Evolutionary conservation across 768 basidiomycete species (phyloP).

Genomic region (Leccinellum rugosiceps): DNA sequence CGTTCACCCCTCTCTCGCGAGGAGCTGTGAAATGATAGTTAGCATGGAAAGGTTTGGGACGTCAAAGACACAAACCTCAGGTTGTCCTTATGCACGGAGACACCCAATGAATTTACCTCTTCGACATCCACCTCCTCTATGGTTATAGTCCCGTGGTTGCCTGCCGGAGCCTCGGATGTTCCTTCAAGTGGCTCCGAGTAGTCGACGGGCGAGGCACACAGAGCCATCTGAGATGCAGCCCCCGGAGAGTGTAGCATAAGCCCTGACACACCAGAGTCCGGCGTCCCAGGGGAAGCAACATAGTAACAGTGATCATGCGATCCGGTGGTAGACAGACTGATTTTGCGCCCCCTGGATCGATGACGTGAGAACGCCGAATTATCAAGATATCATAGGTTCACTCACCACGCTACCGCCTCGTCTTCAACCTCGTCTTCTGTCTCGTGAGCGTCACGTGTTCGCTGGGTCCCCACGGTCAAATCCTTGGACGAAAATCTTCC

Average conservation of each 20-base stretch:
- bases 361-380: background rate
- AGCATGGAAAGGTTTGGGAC: background rate
- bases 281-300: background rate
- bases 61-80: background rate
- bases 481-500: background rate
- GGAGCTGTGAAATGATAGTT: background rate
- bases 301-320: background rate
- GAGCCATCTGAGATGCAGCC: background rate
- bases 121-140: background rate
- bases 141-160: background rate
- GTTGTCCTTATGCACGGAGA: background rate
- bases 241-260: background rate
- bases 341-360: background rate
- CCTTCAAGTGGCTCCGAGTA: background rate
- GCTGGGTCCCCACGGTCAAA: background rate
- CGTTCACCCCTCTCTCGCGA: background rate
- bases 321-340: background rate
- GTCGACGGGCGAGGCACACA: background rate
- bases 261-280: background rate
- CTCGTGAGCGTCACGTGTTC: background rate
- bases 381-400: background rate
- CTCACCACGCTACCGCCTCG: constrained; percentile 4
- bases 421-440: background rate
- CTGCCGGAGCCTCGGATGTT: background rate
- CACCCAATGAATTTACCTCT: background rate